Percentiles rank a stretch among this genome's conserved stretches.
Evolutionary conservation across 345 rosid genomes (phyloP).

Genomic region (Dipteronia dyeriana): DNA sequence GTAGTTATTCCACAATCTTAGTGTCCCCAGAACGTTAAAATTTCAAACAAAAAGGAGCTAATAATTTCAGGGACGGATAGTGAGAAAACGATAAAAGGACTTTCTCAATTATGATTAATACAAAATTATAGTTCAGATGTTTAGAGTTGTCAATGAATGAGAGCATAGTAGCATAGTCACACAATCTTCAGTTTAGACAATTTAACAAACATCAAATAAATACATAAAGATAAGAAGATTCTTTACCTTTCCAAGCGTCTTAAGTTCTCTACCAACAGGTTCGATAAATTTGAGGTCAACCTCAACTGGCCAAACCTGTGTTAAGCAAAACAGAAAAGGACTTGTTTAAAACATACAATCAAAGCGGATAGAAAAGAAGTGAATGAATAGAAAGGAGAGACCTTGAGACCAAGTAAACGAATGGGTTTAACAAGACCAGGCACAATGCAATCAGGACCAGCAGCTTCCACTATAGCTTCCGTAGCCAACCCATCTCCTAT

Average conservation of each 20-base stretch:
- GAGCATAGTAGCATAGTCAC: too few species aligned
- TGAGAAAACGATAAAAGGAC: not conserved
- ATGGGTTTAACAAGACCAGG: slow-evolving; percentile 83
- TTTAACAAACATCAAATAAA: too few species aligned
- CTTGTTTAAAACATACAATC: too few species aligned
- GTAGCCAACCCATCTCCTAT: slow-evolving; percentile 73
- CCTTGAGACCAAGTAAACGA: slow-evolving; percentile 81
- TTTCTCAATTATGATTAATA: not conserved
- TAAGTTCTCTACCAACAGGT: slow-evolving; percentile 76
- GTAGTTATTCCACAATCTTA: not conserved
- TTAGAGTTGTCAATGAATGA: not conserved
- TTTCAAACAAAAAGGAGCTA: not conserved
- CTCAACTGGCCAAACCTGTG: slow-evolving; percentile 88
- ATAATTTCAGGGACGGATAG: not conserved
- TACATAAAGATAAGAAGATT: not conserved
- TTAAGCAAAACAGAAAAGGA: slow-evolving; percentile 15
- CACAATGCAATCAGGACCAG: slow-evolving; percentile 85
- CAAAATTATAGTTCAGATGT: not conserved
- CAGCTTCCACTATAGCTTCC: slow-evolving; percentile 80
- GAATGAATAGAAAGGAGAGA: not conserved
- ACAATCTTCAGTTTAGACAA: too few species aligned
- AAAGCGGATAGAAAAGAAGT: not conserved
- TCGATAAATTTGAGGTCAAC: slow-evolving; percentile 76
- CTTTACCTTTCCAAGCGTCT: slow-evolving; percentile 79
- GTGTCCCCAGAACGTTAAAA: not conserved